phyloP scores from a whole-genome alignment of 805 yeast species.

The Cyberlindnera maritima region DNA sequence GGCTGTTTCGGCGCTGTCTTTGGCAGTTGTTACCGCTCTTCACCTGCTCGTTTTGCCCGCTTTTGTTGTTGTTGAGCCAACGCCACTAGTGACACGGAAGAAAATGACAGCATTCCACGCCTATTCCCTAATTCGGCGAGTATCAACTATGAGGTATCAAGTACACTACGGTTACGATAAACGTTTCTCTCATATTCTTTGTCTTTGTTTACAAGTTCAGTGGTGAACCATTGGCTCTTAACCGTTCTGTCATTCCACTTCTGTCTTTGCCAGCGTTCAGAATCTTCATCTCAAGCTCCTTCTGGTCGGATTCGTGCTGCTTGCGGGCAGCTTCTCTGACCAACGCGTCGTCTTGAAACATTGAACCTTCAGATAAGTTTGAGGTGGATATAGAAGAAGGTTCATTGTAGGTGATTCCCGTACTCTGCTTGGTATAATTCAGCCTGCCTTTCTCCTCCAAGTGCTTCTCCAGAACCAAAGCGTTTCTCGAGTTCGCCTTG shows the following conservation, averaged over 20 bases:
- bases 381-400: not conserved
- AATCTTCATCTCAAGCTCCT: not conserved
- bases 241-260: not conserved
- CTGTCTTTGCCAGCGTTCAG: not conserved
- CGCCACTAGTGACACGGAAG: not conserved
- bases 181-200: not conserved
- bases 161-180: too few species aligned
- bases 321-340: not conserved
- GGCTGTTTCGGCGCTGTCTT: not conserved
- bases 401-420: not conserved
- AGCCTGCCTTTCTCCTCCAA: constrained; percentile 32
- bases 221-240: not conserved
- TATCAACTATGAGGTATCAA: not conserved
- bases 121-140: constrained; percentile 1
- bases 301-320: not conserved
- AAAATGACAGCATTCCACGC: not conserved
- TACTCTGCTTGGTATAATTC: not conserved
- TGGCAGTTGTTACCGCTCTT: not conserved
- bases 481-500: constrained; percentile 76
- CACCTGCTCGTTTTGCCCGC: not conserved
- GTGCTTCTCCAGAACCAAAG: constrained; percentile 57
- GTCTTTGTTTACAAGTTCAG: not conserved
- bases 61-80: not conserved
- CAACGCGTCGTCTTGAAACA: not conserved
- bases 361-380: not conserved